Conservation (phyloP, 306 rosid species). For the Vachellia pachyceras region DNA sequence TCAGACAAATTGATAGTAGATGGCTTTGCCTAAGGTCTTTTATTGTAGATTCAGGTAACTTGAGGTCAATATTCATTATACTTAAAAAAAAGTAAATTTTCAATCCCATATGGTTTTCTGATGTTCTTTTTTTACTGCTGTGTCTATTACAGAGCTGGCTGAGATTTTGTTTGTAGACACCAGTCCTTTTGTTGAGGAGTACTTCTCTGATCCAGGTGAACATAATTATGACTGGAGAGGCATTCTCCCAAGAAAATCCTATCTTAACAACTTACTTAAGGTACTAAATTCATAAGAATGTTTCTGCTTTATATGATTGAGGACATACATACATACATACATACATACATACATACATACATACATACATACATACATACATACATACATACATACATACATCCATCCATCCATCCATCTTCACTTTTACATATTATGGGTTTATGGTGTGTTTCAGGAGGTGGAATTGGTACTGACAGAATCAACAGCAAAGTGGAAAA, state of each 20-base stretch:
- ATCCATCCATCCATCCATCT: too few relatives aligned
- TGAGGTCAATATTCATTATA: neutral
- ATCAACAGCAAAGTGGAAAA: slow-evolving; percentile 53
- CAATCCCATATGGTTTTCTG: neutral
- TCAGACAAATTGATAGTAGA: slow-evolving; percentile 53
- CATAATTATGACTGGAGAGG: slow-evolving; percentile 56
- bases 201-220: slow-evolving; percentile 40
- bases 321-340: neutral
- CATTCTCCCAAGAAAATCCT: slow-evolving; percentile 46
- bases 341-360: too few relatives aligned
- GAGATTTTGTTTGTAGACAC: slow-evolving; percentile 67
- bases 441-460: slow-evolving; percentile 41
- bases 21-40: slow-evolving; percentile 66
- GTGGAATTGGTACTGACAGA: slow-evolving; percentile 39
- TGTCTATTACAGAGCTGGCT: slow-evolving; percentile 41
- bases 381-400: neutral
- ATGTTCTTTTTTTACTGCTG: neutral
- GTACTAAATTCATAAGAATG: slow-evolving; percentile 29
- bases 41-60: slow-evolving; percentile 55
- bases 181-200: slow-evolving; percentile 56
- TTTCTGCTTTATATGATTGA: neutral
- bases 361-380: too few relatives aligned
- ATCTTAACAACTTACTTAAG: slow-evolving; percentile 47
- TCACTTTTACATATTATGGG: neutral
- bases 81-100: neutral